phyloP scores from a whole-genome alignment of 106 monocot genomes.

The Allium sativum region DNA sequence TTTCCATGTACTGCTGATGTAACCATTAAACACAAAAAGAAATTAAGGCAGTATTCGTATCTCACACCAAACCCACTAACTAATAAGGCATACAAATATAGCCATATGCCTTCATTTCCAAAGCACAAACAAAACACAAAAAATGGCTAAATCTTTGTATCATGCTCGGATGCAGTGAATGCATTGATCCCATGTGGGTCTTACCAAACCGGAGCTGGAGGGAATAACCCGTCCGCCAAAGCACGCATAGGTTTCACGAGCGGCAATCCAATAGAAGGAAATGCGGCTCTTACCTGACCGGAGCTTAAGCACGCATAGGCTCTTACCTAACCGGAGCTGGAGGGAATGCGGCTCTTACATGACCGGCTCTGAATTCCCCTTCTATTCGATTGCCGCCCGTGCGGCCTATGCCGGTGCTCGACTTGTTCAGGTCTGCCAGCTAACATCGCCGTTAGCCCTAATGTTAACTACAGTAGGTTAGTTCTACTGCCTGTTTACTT shows the following conservation, averaged over 20 bases:
- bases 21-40: background rate
- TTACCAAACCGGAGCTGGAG: conserved; percentile 39
- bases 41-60: background rate
- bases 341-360: conserved; percentile 33
- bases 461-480: too few relatives aligned
- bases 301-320: too few relatives aligned
- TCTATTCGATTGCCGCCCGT: conserved; percentile 59
- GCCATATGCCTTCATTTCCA: background rate
- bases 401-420: conserved; percentile 13
- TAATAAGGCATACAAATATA: background rate
- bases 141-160: conserved; percentile 4
- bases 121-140: background rate
- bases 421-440: conserved; percentile 41
- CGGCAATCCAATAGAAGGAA: too few relatives aligned
- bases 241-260: too few relatives aligned
- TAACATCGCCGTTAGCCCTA: conserved; percentile 37
- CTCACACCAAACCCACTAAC: background rate
- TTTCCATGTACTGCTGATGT: too few relatives aligned
- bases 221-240: conserved; percentile 15
- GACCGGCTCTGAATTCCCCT: conserved; percentile 39
- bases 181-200: conserved; percentile 61
- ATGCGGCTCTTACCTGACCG: too few relatives aligned
- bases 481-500: too few relatives aligned
- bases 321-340: too few relatives aligned
- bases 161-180: conserved; percentile 63